phyloP scores from a whole-genome alignment of 805 yeast species.

The Barnettozyma siamensis region DNA sequence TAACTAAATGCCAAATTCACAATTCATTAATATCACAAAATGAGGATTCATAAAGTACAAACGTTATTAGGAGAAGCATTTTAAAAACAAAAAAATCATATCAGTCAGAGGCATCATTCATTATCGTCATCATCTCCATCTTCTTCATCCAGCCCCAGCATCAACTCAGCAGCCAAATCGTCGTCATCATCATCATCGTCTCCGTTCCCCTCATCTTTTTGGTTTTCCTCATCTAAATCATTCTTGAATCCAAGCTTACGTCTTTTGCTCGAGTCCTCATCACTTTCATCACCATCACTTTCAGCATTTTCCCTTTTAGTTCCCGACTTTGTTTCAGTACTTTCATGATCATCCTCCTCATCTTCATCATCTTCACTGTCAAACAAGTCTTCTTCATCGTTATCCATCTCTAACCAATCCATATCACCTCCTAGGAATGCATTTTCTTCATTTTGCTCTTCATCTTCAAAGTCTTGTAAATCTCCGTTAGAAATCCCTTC shows the following conservation, averaged over 20 bases:
- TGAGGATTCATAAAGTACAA: too few relatives aligned
- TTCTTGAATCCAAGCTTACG: conserved; percentile 13
- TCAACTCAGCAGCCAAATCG: conserved; percentile 28
- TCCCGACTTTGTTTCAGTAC: too few relatives aligned
- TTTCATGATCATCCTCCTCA: conserved; percentile 11
- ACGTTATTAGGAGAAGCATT: too few relatives aligned
- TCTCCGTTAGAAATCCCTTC: too few relatives aligned
- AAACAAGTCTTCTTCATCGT: conserved; percentile 49
- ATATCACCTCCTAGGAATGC: conserved; percentile 29
- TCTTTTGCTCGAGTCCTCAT: conserved; percentile 19
- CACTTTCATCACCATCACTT: conserved; percentile 18
- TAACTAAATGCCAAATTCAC: too few relatives aligned
- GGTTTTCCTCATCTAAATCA: conserved; percentile 11
- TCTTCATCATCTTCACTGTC: conserved; percentile 33
- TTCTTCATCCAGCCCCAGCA: conserved; percentile 24
- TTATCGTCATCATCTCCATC: conserved; percentile 4
- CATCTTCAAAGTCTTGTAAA: conserved; percentile 31
- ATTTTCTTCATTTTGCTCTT: conserved; percentile 35
- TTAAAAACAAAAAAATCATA: neutral
- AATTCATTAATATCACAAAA: too few relatives aligned
- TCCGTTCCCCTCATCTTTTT: conserved; percentile 25
- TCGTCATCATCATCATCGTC: conserved; percentile 25
- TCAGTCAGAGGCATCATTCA: neutral
- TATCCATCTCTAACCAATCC: conserved; percentile 31
- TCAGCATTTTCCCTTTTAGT: neutral